These are phyloP conservation scores for Coniferiporia sulphurascens DNA, from an alignment of 1,284 basidiomycete genomes.

Conservation along the genomic window DNA sequence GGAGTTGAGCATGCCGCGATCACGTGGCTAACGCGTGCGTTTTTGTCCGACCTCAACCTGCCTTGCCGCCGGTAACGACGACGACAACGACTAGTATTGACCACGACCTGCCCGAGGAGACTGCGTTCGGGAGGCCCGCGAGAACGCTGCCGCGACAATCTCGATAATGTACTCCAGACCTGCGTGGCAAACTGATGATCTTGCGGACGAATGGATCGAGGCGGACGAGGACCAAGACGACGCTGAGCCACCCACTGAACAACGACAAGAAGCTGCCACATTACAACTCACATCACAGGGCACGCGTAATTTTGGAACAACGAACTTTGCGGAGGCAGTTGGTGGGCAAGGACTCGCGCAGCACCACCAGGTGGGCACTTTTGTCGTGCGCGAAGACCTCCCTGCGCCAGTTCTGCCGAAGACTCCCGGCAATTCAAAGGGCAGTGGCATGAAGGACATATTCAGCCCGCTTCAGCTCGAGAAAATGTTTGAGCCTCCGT, in stretches of 20 bases:
- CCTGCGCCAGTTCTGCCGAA: conserved; percentile 51
- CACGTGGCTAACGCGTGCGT: neutral
- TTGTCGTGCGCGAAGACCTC: conserved; percentile 72
- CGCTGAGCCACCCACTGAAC: neutral
- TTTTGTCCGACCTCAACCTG: too few relatives aligned
- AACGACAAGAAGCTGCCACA: conserved; percentile 26
- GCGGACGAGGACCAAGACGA: conserved; percentile 16
- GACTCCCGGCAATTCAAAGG: conserved; percentile 61
- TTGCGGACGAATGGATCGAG: conserved; percentile 77
- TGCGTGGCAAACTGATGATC: conserved; percentile 75
- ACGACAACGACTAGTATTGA: neutral
- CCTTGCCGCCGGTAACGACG: neutral
- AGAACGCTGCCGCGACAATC: neutral
- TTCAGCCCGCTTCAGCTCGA: conserved; percentile 83
- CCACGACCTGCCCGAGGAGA: neutral
- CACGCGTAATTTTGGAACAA: conserved; percentile 21
- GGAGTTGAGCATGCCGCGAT: neutral
- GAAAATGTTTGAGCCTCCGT: conserved; percentile 87
- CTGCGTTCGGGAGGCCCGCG: neutral
- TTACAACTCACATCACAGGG: conserved; percentile 13
- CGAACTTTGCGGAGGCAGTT: conserved; percentile 26
- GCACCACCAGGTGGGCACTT: conserved; percentile 53
- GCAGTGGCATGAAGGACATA: conserved; percentile 61
- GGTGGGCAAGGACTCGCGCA: conserved; percentile 18
- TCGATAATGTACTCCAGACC: conserved; percentile 29